Evolutionary conservation across 2,329 filamentous ascomycete species (phyloP).

Genomic region (Colletotrichum gloeosporioides): DNA sequence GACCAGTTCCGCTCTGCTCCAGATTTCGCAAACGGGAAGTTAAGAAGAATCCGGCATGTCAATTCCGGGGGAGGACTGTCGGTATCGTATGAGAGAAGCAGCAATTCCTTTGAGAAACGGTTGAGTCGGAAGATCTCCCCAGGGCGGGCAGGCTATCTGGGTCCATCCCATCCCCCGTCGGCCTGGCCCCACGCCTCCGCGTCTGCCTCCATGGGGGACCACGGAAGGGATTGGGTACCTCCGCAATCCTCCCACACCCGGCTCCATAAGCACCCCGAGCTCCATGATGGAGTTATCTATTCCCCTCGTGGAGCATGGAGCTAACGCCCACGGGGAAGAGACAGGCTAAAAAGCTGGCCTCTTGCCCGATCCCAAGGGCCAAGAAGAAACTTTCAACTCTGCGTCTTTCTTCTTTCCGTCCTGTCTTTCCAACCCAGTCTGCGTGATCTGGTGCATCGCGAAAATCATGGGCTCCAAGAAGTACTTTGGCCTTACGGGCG

Average conservation of each 20-base stretch:
- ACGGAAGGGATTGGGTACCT: conserved; percentile 11
- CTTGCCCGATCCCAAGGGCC: not conserved
- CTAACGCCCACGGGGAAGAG: not conserved
- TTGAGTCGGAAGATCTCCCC: not conserved
- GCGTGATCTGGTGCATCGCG: not conserved
- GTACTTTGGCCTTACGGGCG: conserved; percentile 39
- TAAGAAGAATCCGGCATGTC: not conserved
- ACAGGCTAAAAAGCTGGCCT: not conserved
- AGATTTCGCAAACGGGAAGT: not conserved
- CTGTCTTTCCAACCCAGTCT: not conserved
- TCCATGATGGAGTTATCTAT: conserved; percentile 10
- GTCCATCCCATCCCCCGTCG: not conserved
- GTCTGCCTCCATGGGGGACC: not conserved
- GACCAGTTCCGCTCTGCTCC: not conserved
- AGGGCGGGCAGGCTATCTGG: not conserved
- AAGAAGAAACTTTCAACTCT: not conserved
- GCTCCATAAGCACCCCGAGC: not conserved
- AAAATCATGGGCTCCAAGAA: conserved; percentile 9
- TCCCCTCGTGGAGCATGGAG: not conserved
- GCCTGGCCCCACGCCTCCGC: conserved; percentile 5
- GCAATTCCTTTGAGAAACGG: not conserved
- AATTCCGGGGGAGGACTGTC: not conserved
- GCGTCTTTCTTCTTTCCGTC: not conserved
- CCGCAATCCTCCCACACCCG: conserved; percentile 10
- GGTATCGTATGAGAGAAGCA: not conserved